Evolutionary conservation across 2,329 filamentous ascomycete genomes (phyloP).

Genomic region (Epichloe sibirici): DNA sequence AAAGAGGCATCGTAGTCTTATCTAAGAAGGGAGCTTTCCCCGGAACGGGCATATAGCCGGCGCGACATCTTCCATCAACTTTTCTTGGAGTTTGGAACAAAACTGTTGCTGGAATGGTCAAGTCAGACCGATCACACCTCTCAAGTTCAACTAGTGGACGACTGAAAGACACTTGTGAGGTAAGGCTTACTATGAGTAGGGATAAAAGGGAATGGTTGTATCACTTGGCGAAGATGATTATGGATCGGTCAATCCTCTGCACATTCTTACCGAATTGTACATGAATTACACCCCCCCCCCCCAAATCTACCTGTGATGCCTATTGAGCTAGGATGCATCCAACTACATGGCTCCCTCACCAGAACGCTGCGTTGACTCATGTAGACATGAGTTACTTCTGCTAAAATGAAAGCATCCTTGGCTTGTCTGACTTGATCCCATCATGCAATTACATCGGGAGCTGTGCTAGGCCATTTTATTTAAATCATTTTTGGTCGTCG

Average conservation of each 20-base stretch:
- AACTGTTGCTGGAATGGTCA: too few relatives aligned
- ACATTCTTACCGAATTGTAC: not conserved
- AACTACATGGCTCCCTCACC: not conserved
- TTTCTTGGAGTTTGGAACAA: not conserved
- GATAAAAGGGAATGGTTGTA: not conserved
- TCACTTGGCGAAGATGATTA: not conserved
- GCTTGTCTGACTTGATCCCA: not conserved
- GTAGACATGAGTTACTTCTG: not conserved
- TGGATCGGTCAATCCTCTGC: not conserved
- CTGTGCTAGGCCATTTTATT: not conserved
- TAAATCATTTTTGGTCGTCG: too few relatives aligned
- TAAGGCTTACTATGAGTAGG: not conserved
- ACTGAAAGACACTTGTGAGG: not conserved
- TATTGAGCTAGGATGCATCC: not conserved
- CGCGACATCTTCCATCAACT: not conserved
- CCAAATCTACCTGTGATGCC: not conserved
- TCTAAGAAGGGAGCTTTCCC: constrained; percentile 92
- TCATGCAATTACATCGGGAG: not conserved
- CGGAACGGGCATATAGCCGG: constrained; percentile 58
- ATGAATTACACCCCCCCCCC: too few relatives aligned
- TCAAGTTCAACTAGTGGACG: not conserved
- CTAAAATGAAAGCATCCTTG: not conserved
- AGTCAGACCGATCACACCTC: not conserved
- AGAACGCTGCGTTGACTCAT: not conserved
- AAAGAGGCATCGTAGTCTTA: constrained; percentile 78